Evolutionary conservation across 2,329 filamentous ascomycete genomes (phyloP).

Genomic region (Alternaria sp.): DNA sequence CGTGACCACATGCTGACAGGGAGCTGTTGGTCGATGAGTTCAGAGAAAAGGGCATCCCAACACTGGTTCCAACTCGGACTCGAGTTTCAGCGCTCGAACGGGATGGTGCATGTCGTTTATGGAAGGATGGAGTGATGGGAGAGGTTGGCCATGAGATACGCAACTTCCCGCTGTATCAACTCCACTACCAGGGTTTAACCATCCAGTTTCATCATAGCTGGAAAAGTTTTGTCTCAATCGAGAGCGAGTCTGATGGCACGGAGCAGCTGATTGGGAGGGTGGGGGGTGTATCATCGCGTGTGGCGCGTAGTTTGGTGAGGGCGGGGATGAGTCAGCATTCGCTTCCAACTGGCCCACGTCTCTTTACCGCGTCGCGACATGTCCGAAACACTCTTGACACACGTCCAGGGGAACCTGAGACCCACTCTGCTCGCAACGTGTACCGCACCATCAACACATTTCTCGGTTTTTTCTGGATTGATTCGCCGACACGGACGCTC

Average conservation of each 20-base stretch:
- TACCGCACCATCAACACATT: constrained; percentile 35
- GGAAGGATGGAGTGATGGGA: constrained; percentile 27
- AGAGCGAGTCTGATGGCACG: constrained; percentile 1
- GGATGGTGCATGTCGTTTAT: constrained; percentile 32
- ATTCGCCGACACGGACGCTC: constrained; percentile 27
- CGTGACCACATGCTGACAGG: constrained; percentile 22
- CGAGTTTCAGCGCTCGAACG: constrained; percentile 37
- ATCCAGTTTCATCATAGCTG: constrained; percentile 8
- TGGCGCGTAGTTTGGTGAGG: constrained; percentile 17
- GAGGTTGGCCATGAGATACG: constrained; percentile 20
- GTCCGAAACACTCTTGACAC: constrained; percentile 39
- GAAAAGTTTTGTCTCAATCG: constrained; percentile 7
- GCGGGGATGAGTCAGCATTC: constrained; percentile 23
- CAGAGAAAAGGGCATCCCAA: constrained; percentile 18
- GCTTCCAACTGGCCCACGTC: constrained; percentile 18
- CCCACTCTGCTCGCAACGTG: constrained; percentile 29
- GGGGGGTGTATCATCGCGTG: constrained; percentile 7
- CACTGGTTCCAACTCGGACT: constrained; percentile 36
- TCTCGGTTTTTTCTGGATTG: constrained; percentile 19
- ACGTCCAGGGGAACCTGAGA: constrained; percentile 27
- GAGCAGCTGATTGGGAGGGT: constrained; percentile 20
- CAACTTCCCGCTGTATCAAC: constrained; percentile 23
- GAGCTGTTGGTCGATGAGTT: constrained; percentile 28
- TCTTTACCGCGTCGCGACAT: constrained; percentile 31
- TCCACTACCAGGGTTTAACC: constrained; percentile 17